A percentile compares a stretch with the other conserved stretches of the same genome.
Evolutionary conservation across 129 eudicot species (phyloP).

Genomic region (Flaveria sonorensis): DNA sequence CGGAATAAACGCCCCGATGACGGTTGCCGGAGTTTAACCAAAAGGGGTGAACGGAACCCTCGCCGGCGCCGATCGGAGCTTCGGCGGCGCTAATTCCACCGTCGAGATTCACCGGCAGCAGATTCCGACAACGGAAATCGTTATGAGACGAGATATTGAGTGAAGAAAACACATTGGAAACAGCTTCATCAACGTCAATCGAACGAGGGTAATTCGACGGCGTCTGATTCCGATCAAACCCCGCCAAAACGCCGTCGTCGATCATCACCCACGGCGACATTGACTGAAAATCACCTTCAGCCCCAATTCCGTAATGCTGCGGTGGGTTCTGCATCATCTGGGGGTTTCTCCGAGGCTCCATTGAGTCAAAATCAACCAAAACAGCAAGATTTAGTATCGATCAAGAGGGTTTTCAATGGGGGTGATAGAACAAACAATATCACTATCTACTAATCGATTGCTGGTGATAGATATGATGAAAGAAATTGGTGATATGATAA

Average conservation of each 20-base stretch:
- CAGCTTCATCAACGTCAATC: constrained; percentile 29
- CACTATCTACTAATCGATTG: no score
- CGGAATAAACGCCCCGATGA: constrained; percentile 27
- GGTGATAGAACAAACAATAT: no score
- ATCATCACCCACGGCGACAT: constrained; percentile 4
- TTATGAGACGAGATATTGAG: constrained; percentile 21
- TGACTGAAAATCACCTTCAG: constrained; percentile 15
- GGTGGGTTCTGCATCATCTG: constrained; percentile 20
- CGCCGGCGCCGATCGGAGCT: constrained; percentile 21
- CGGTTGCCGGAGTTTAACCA: not conserved
- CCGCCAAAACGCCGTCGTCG: constrained; percentile 5
- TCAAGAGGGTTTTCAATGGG: constrained; percentile 10
- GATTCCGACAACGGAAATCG: not conserved
- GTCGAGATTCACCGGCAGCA: not conserved
- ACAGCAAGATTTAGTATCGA: not conserved
- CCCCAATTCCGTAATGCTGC: constrained; percentile 8
- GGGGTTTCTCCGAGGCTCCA: constrained; percentile 29
- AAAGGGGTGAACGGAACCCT: constrained; percentile 28
- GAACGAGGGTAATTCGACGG: not conserved
- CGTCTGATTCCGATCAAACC: constrained; percentile 23
- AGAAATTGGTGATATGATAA: no score
- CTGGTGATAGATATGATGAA: no score
- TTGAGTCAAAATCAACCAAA: constrained; percentile 18
- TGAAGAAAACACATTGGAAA: constrained; percentile 26
- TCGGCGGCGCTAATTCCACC: constrained; percentile 25